A percentile compares a stretch with the other conserved stretches of the same genome.
phyloP scores from a whole-genome alignment of 768 basidiomycete genomes.

The Collybiopsis confluens region DNA sequence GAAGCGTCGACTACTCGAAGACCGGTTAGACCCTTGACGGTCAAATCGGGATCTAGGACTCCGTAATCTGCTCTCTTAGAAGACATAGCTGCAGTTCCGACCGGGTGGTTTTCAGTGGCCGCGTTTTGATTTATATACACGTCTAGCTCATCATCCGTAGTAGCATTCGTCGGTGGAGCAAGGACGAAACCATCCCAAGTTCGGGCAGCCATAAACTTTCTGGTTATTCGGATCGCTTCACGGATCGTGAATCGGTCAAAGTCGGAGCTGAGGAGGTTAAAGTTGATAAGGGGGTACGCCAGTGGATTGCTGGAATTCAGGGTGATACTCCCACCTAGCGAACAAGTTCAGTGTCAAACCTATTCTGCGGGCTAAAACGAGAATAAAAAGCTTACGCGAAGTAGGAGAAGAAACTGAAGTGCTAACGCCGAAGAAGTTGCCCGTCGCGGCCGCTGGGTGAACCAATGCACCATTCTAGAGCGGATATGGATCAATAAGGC shows the following conservation, averaged over 20 bases:
- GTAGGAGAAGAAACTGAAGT: constrained; percentile 9
- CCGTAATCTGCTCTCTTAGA: constrained; percentile 18
- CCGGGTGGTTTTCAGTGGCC: constrained; percentile 19
- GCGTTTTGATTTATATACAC: constrained; percentile 10
- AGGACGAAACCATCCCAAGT: constrained; percentile 15
- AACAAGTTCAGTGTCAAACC: not conserved
- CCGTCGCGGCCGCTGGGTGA: constrained; percentile 1
- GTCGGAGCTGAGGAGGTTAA: constrained; percentile 29
- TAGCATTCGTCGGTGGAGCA: constrained; percentile 6
- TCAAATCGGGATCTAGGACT: constrained; percentile 28
- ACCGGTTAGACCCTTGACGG: constrained; percentile 25
- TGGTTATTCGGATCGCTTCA: constrained; percentile 11
- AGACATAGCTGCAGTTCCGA: constrained; percentile 27
- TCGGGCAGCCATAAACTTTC: constrained; percentile 9
- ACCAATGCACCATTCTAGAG: constrained; percentile 6
- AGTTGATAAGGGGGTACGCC: constrained; percentile 36
- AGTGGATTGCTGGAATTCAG: constrained; percentile 35
- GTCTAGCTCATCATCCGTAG: constrained; percentile 11
- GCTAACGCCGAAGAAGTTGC: constrained; percentile 10
- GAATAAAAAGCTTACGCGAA: constrained; percentile 8
- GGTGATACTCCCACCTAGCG: constrained; percentile 16
- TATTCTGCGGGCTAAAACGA: not conserved
- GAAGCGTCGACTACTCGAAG: constrained; percentile 32
- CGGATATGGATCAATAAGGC: not conserved
- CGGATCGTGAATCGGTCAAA: constrained; percentile 14